A percentile compares a stretch with the other conserved stretches of the same genome.
Conservation (phyloP, 331 rosid species). For the Rosa hybrid region DNA sequence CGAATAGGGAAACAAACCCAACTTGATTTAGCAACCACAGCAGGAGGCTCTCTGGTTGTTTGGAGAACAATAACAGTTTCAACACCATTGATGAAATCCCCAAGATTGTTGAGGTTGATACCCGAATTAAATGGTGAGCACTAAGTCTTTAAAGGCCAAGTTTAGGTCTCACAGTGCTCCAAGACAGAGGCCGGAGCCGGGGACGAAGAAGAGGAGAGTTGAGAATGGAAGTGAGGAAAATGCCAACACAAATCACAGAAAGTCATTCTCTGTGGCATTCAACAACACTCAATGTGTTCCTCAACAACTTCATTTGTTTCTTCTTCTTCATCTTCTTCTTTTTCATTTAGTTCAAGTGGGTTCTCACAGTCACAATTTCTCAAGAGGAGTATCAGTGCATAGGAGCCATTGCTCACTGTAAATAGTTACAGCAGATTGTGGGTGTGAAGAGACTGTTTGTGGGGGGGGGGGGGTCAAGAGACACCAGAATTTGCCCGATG, state of each 20-base stretch:
- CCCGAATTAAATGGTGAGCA: slow-evolving; percentile 74
- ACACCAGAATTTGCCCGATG: slow-evolving; percentile 20
- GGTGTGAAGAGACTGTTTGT: slow-evolving; percentile 31
- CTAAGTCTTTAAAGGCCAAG: slow-evolving; percentile 79
- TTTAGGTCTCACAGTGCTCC: slow-evolving; percentile 90
- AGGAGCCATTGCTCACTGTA: slow-evolving; percentile 96
- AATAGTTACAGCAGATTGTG: slow-evolving; percentile 57
- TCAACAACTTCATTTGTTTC: slow-evolving; percentile 72
- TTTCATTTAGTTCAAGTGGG: slow-evolving; percentile 65
- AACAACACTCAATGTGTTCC: slow-evolving; percentile 46
- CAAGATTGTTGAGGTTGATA: slow-evolving; percentile 82
- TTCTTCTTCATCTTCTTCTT: slow-evolving; percentile 75
- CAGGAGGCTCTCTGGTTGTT: slow-evolving; percentile 60
- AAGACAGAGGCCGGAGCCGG: slow-evolving; percentile 77
- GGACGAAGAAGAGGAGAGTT: slow-evolving; percentile 45
- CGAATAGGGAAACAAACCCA: no score
- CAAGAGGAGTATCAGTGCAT: slow-evolving; percentile 75
- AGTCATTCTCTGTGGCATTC: slow-evolving; percentile 74
- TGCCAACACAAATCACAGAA: slow-evolving; percentile 45
- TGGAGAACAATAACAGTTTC: slow-evolving; percentile 37
- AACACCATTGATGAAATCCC: slow-evolving; percentile 62
- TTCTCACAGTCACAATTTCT: slow-evolving; percentile 49
- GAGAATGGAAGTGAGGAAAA: slow-evolving; percentile 36
- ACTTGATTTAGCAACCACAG: slow-evolving; percentile 31
- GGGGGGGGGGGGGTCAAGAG: slow-evolving; percentile 30